phyloP scores from a whole-genome alignment of 2,329 filamentous ascomycete species.

The Neodidymelliopsis sp. region DNA sequence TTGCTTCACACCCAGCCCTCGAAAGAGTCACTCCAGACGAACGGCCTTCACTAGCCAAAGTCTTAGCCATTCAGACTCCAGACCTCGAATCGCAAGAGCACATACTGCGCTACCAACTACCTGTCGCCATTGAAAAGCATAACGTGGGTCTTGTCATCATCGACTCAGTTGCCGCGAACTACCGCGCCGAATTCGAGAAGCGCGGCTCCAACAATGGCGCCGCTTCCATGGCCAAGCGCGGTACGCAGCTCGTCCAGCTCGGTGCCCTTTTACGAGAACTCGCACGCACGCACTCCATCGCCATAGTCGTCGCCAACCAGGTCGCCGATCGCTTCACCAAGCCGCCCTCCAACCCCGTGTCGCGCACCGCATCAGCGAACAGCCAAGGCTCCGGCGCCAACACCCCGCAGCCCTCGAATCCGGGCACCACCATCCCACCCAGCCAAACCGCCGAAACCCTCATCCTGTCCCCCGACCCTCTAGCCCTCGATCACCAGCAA shows the following conservation, averaged over 20 bases:
- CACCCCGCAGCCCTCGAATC: slow-evolving; percentile 23
- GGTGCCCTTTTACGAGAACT: slow-evolving; percentile 78
- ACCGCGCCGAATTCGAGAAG: slow-evolving; percentile 85
- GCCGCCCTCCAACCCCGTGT: slow-evolving; percentile 31
- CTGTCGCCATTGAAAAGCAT: slow-evolving; percentile 78
- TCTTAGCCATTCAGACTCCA: slow-evolving; percentile 82
- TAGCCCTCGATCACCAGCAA: slow-evolving; percentile 87
- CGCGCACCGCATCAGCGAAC: slow-evolving; percentile 38
- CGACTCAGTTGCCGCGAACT: slow-evolving; percentile 95
- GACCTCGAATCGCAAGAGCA: slow-evolving; percentile 96
- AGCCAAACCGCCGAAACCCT: slow-evolving; percentile 26
- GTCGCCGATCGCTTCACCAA: slow-evolving; percentile 83
- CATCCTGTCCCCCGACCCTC: slow-evolving; percentile 59
- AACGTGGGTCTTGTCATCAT: slow-evolving; percentile 83
- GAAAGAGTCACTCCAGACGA: slow-evolving; percentile 49
- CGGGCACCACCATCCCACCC: slow-evolving; percentile 11
- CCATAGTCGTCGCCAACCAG: slow-evolving; percentile 93
- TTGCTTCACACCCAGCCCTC: slow-evolving; percentile 71
- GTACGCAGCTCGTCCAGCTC: slow-evolving; percentile 77
- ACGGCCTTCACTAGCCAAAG: slow-evolving; percentile 73
- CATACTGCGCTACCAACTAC: slow-evolving; percentile 90
- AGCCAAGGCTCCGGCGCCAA: slow-evolving; percentile 33
- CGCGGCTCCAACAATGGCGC: slow-evolving; percentile 49
- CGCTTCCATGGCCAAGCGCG: slow-evolving; percentile 73
- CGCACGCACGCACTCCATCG: slow-evolving; percentile 76